Evolutionary conservation across 495 filamentous ascomycete species (phyloP).

Genomic region (Terfezia boudieri): DNA sequence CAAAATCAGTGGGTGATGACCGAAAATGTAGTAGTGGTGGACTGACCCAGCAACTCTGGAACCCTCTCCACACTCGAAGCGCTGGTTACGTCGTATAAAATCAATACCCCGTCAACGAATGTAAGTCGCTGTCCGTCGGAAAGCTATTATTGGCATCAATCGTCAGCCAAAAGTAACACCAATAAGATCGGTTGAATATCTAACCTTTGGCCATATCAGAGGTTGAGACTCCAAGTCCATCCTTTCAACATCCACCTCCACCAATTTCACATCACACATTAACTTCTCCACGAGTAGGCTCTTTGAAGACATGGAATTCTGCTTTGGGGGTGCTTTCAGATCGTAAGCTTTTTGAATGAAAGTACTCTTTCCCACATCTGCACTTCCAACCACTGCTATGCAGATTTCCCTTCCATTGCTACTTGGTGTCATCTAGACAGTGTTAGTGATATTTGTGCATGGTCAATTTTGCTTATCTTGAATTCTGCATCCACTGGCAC

Average conservation of each 20-base stretch:
- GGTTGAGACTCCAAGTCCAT: constrained; percentile 44
- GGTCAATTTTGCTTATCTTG: constrained; percentile 5
- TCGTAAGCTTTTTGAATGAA: constrained; percentile 68
- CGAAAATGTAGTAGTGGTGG: neutral
- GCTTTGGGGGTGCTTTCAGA: constrained; percentile 32
- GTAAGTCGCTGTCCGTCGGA: constrained; percentile 38
- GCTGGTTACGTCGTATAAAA: constrained; percentile 70
- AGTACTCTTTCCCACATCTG: constrained; percentile 68
- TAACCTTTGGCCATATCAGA: constrained; percentile 58
- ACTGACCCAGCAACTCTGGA: constrained; percentile 50
- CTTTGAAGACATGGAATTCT: constrained; percentile 36
- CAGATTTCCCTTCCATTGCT: constrained; percentile 31
- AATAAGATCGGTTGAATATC: too few relatives aligned
- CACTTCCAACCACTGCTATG: constrained; percentile 63
- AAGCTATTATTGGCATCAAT: constrained; percentile 4
- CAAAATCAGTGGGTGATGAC: constrained; percentile 5
- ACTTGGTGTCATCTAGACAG: constrained; percentile 14
- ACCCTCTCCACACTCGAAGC: constrained; percentile 43
- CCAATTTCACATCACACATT: constrained; percentile 53
- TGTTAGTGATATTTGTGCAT: constrained; percentile 2
- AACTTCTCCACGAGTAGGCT: constrained; percentile 56
- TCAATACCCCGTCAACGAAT: constrained; percentile 57
- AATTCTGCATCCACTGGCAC: neutral
- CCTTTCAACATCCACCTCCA: constrained; percentile 50
- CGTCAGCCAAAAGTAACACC: too few relatives aligned